Conservation (phyloP, 345 rosid genomes). For the Hypericum androsaemum region DNA sequence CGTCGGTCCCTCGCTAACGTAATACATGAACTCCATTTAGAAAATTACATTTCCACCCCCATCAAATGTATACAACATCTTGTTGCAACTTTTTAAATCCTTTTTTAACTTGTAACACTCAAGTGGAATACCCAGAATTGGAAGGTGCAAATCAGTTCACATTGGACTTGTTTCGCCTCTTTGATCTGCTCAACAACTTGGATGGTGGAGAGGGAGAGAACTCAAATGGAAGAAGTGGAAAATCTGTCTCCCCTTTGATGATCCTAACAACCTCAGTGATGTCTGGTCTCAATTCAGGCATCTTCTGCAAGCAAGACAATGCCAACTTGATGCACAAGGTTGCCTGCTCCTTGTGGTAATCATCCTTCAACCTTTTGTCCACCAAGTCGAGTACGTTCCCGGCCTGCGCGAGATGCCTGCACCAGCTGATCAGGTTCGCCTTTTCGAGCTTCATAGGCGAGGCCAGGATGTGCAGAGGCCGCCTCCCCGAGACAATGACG, state of each 20-base stretch:
- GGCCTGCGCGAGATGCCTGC: conserved; percentile 77
- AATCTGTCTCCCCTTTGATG: conserved; percentile 85
- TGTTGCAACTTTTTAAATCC: no score
- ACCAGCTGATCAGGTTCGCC: conserved; percentile 93
- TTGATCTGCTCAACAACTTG: conserved; percentile 45
- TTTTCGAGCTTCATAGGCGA: conserved; percentile 96
- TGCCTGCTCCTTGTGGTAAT: conserved; percentile 64
- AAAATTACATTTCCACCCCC: no score
- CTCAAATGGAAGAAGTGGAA: conserved; percentile 53
- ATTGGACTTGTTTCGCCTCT: conserved; percentile 42
- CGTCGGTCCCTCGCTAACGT: no score
- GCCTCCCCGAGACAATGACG: conserved; percentile 82
- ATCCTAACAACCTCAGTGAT: conserved; percentile 65
- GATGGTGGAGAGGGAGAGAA: conserved; percentile 89
- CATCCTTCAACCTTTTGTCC: conserved; percentile 72
- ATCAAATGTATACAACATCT: no score
- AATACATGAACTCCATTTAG: no score
- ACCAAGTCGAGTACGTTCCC: conserved; percentile 81
- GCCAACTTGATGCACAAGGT: conserved; percentile 83
- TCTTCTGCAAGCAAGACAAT: conserved; percentile 67
- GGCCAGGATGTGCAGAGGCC: conserved; percentile 87
- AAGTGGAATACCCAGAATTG: no score
- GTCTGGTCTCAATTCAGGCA: conserved; percentile 85
- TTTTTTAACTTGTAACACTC: no score
- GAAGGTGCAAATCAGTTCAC: conserved; percentile 15